These are phyloP conservation scores for Trichocladium antarcticum DNA, from an alignment of 495 filamentous ascomycete species.

Conservation along the genomic window DNA sequence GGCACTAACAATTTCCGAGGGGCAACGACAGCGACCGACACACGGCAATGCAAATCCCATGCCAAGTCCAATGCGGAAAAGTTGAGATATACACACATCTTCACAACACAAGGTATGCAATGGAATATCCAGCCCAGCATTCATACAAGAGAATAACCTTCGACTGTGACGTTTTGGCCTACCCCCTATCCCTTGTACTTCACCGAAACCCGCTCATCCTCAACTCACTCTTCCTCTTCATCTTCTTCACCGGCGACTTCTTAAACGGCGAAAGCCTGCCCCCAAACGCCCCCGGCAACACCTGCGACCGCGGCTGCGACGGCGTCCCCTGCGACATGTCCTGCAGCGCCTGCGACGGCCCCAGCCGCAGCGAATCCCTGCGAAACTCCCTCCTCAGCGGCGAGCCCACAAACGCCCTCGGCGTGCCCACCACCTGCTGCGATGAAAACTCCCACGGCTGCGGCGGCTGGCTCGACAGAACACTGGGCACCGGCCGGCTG, in stretches of 20 bases:
- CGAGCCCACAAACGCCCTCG: slow-evolving; percentile 4
- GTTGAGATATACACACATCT: background rate
- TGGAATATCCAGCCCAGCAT: too few relatives aligned
- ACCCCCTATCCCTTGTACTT: too few relatives aligned
- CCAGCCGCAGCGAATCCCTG: slow-evolving; percentile 1
- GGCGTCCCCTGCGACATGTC: slow-evolving; percentile 8
- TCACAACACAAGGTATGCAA: too few relatives aligned
- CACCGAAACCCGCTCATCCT: slow-evolving; percentile 16
- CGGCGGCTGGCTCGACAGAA: background rate
- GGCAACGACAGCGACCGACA: background rate
- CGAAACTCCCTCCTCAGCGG: slow-evolving; percentile 7
- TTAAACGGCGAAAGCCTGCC: slow-evolving; percentile 10
- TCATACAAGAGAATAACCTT: too few relatives aligned
- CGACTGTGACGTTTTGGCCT: too few relatives aligned
- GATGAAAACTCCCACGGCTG: slow-evolving; percentile 4
- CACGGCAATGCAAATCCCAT: too few relatives aligned
- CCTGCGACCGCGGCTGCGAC: slow-evolving; percentile 10
- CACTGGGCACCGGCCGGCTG: background rate
- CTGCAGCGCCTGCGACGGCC: background rate
- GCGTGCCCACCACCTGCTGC: background rate
- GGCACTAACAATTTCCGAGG: slow-evolving; percentile 6
- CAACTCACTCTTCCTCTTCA: slow-evolving; percentile 15
- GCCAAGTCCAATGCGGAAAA: too few relatives aligned
- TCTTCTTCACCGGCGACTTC: slow-evolving; percentile 9
- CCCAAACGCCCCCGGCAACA: slow-evolving; percentile 11